phyloP scores from a whole-genome alignment of 2,329 filamentous ascomycete species.

The Beauveria australis region DNA sequence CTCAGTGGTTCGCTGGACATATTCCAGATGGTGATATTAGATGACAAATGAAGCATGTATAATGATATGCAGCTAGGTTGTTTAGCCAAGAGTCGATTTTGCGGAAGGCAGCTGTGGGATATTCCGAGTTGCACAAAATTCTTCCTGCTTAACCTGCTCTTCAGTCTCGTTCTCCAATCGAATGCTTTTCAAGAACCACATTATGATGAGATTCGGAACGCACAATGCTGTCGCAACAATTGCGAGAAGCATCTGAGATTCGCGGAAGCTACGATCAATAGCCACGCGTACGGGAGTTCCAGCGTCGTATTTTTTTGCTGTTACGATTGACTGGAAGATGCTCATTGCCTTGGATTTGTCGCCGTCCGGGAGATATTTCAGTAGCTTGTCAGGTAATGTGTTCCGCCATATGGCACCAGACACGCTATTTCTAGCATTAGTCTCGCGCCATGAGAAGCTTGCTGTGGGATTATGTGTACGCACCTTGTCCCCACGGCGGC shows the following conservation, averaged over 20 bases:
- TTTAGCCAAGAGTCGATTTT: too few relatives aligned
- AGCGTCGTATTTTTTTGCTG: conserved; percentile 14
- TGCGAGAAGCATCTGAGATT: conserved; percentile 15
- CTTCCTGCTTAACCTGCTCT: background rate
- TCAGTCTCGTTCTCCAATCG: background rate
- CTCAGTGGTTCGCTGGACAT: too few relatives aligned
- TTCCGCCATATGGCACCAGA: conserved; percentile 29
- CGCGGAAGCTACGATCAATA: conserved; percentile 15
- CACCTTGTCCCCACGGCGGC: conserved; percentile 23
- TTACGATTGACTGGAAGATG: conserved; percentile 20
- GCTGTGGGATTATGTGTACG: background rate
- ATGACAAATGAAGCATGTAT: too few relatives aligned
- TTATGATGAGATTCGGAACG: conserved; percentile 12
- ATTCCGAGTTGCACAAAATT: too few relatives aligned
- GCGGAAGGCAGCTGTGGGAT: too few relatives aligned
- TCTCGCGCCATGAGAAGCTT: background rate
- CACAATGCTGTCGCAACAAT: conserved; percentile 14
- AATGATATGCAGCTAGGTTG: too few relatives aligned
- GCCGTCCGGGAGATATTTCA: conserved; percentile 15
- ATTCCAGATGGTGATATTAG: too few relatives aligned
- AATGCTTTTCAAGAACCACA: conserved; percentile 14
- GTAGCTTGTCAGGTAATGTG: conserved; percentile 20
- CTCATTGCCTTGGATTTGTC: conserved; percentile 13
- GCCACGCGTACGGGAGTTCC: conserved; percentile 11
- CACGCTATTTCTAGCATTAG: conserved; percentile 16